Conservation (phyloP, 1,139 yeast species). For the Yamadazyma epiphylla region DNA sequence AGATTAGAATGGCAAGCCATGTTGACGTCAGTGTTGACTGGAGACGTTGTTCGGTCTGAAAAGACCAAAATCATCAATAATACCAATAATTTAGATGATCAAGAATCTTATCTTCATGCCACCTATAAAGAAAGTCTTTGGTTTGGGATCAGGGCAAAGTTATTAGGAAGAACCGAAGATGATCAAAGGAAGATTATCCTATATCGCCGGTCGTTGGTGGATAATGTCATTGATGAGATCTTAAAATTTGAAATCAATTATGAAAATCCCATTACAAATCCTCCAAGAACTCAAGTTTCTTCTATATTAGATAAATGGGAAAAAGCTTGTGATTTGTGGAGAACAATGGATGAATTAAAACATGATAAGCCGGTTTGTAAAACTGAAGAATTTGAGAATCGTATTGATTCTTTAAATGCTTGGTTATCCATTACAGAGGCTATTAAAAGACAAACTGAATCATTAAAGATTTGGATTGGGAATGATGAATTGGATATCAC, state of each 20-base stretch:
- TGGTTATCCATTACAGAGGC: constrained; percentile 80
- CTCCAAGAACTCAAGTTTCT: constrained; percentile 50
- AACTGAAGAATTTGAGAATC: constrained; percentile 57
- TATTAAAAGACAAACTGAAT: constrained; percentile 54
- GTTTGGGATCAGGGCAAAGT: constrained; percentile 76
- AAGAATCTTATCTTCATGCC: constrained; percentile 49
- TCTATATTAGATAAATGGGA: constrained; percentile 59
- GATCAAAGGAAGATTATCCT: constrained; percentile 75
- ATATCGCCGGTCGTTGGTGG: constrained; percentile 70
- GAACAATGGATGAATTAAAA: constrained; percentile 73
- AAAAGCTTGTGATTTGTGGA: constrained; percentile 74
- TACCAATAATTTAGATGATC: constrained; percentile 37
- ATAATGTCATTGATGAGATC: constrained; percentile 69
- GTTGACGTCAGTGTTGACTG: constrained; percentile 85
- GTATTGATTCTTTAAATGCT: constrained; percentile 75
- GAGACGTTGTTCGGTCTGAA: constrained; percentile 90
- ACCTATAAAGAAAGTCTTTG: constrained; percentile 77
- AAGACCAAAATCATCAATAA: constrained; percentile 67
- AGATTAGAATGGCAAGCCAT: constrained; percentile 95
- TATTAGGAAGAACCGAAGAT: constrained; percentile 74
- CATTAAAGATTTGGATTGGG: constrained; percentile 71
- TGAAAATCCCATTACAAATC: constrained; percentile 24
- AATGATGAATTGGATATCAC: constrained; percentile 69
- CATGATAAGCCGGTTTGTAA: constrained; percentile 73
- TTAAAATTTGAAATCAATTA: constrained; percentile 55